Conservation (phyloP, 1,284 basidiomycete genomes). For the Trichosporon ovoides region DNA sequence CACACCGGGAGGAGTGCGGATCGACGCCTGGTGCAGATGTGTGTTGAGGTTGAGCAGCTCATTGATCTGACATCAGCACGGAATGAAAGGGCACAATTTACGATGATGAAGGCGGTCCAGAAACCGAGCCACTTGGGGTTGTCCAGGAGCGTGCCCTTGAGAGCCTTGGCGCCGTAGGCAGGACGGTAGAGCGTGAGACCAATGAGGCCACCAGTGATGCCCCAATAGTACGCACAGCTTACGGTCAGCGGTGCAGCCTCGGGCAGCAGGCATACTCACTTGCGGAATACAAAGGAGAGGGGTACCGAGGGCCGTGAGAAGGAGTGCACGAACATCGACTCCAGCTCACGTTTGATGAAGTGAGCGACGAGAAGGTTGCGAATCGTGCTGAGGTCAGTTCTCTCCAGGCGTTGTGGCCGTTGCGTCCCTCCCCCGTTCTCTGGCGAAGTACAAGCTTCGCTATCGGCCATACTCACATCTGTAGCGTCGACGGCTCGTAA, state of each 20-base stretch:
- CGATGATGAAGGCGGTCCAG: constrained; percentile 67
- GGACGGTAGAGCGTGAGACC: constrained; percentile 75
- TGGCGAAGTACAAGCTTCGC: not conserved
- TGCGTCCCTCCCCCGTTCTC: too few relatives aligned
- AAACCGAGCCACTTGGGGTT: constrained; percentile 63
- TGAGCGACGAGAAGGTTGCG: constrained; percentile 76
- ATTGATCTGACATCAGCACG: constrained; percentile 58
- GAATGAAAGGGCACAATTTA: constrained; percentile 51
- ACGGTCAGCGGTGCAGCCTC: not conserved
- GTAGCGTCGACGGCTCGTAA: constrained; percentile 35
- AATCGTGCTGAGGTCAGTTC: constrained; percentile 57
- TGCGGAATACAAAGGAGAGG: constrained; percentile 77
- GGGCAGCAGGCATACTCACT: constrained; percentile 55
- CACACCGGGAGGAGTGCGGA: constrained; percentile 75
- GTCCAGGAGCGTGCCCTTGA: constrained; percentile 65
- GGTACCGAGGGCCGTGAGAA: constrained; percentile 97
- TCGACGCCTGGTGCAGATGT: constrained; percentile 73
- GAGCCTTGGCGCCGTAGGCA: constrained; percentile 57
- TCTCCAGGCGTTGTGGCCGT: not conserved
- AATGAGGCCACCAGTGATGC: constrained; percentile 72
- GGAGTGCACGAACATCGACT: constrained; percentile 88
- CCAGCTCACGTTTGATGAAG: constrained; percentile 87
- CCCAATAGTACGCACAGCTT: constrained; percentile 82
- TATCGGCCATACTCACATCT: constrained; percentile 27
- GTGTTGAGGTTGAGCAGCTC: constrained; percentile 82